phyloP scores from a whole-genome alignment of 2,329 filamentous ascomycete genomes.

The Venturia nashicola region DNA sequence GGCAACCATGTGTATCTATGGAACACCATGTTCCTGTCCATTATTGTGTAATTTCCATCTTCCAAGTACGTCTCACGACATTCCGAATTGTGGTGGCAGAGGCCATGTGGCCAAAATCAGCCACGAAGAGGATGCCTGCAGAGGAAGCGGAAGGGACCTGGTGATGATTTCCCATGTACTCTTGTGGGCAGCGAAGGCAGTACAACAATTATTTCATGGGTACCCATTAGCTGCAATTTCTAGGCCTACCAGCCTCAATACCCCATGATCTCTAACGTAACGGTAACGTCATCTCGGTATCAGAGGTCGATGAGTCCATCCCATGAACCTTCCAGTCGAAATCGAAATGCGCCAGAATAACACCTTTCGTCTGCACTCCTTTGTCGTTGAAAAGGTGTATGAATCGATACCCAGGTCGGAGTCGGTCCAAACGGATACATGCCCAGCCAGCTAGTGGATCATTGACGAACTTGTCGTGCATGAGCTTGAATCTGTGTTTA shows the following conservation, averaged over 20 bases:
- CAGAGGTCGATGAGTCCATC: not conserved
- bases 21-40: not conserved
- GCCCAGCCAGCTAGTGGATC: slow-evolving; percentile 81
- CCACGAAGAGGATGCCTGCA: not conserved
- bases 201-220: not conserved
- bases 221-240: not conserved
- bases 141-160: not conserved
- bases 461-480: slow-evolving; percentile 67
- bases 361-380: slow-evolving; percentile 53
- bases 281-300: not conserved
- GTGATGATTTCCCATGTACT: not conserved
- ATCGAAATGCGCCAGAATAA: slow-evolving; percentile 60
- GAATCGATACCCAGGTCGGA: slow-evolving; percentile 65
- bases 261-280: not conserved
- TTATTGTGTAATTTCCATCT: not conserved
- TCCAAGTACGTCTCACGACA: not conserved
- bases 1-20: not conserved
- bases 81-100: not conserved
- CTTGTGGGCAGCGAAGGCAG: not conserved
- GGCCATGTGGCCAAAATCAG: not conserved
- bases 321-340: slow-evolving; percentile 6
- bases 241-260: not conserved
- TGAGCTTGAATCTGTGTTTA: slow-evolving; percentile 60
- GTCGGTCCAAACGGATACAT: slow-evolving; percentile 71
- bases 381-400: slow-evolving; percentile 61